Evolutionary conservation across 164 flowering plant genomes (phyloP).

Genomic region (Annona cherimola): DNA sequence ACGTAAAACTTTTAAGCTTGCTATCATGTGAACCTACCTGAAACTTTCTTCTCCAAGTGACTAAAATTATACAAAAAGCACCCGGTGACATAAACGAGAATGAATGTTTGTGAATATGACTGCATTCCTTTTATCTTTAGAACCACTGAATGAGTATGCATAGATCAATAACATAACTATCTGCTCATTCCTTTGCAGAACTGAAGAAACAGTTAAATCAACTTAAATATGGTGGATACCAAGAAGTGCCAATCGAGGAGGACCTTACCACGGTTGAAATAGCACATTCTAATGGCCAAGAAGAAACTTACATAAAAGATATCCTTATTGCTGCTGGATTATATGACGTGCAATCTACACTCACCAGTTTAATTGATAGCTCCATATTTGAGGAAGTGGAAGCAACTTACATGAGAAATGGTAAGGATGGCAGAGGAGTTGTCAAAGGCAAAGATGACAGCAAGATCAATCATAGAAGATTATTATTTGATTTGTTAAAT

Average conservation of each 20-base stretch:
- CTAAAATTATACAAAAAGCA: background rate
- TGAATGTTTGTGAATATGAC: background rate
- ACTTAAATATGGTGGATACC: conserved; percentile 39
- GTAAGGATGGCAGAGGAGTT: conserved; percentile 23
- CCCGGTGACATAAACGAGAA: background rate
- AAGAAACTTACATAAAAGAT: conserved; percentile 57
- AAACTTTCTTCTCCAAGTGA: background rate
- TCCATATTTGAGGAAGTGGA: conserved; percentile 68
- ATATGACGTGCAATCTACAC: conserved; percentile 41
- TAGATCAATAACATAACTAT: background rate
- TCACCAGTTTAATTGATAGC: conserved; percentile 44
- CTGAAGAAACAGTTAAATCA: conserved; percentile 60
- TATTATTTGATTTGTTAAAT: conserved; percentile 65
- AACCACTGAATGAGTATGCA: background rate
- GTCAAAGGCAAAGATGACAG: conserved; percentile 23
- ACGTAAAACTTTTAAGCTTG: background rate
- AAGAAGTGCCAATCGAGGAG: conserved; percentile 27
- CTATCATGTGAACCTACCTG: background rate
- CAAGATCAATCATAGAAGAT: conserved; percentile 41
- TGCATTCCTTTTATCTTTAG: background rate
- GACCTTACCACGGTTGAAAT: conserved; percentile 34
- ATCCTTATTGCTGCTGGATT: conserved; percentile 75
- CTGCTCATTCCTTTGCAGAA: conserved; percentile 37
- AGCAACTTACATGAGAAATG: conserved; percentile 35
- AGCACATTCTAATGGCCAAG: conserved; percentile 39